Evolutionary conservation across 352 stramenopile species (phyloP).

Genomic region (Phytophthora tentaculata): DNA sequence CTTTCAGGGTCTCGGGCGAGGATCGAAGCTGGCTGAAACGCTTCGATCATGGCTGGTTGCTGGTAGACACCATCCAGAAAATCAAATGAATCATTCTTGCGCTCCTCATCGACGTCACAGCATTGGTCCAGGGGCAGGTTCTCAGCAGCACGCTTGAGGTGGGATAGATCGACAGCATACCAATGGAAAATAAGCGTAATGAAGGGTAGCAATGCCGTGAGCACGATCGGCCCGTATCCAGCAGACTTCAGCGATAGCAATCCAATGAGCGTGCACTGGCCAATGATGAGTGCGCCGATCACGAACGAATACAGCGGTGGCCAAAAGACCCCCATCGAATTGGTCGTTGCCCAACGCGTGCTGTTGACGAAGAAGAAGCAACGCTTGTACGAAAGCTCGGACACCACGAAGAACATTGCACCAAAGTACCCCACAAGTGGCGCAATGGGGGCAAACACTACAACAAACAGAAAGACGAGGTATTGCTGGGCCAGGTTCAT

Average conservation of each 20-base stretch:
- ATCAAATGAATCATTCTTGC: constrained; percentile 56
- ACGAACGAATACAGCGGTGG: constrained; percentile 72
- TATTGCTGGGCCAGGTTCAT: constrained; percentile 72
- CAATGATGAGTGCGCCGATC: constrained; percentile 64
- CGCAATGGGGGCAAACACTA: constrained; percentile 79
- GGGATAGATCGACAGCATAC: constrained; percentile 62
- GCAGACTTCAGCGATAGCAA: constrained; percentile 72
- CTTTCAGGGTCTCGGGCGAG: constrained; percentile 27
- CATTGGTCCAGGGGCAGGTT: constrained; percentile 71
- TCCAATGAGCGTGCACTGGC: constrained; percentile 68
- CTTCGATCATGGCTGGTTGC: constrained; percentile 67
- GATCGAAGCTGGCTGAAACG: constrained; percentile 39
- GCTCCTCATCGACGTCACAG: constrained; percentile 65
- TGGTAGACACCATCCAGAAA: constrained; percentile 76
- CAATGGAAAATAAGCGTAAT: constrained; percentile 70
- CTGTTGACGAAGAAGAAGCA: constrained; percentile 76
- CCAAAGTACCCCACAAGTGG: constrained; percentile 70
- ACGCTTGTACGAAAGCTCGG: constrained; percentile 74
- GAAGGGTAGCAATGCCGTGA: constrained; percentile 51
- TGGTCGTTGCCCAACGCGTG: constrained; percentile 57
- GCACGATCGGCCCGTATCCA: constrained; percentile 47
- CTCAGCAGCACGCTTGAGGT: constrained; percentile 52
- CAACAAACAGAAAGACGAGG: constrained; percentile 74
- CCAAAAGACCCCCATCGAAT: constrained; percentile 74
- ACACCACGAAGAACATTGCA: constrained; percentile 68